Evolutionary conservation across 2,329 filamentous ascomycete species (phyloP).

Genomic region (Trichoderma endophyticum): DNA sequence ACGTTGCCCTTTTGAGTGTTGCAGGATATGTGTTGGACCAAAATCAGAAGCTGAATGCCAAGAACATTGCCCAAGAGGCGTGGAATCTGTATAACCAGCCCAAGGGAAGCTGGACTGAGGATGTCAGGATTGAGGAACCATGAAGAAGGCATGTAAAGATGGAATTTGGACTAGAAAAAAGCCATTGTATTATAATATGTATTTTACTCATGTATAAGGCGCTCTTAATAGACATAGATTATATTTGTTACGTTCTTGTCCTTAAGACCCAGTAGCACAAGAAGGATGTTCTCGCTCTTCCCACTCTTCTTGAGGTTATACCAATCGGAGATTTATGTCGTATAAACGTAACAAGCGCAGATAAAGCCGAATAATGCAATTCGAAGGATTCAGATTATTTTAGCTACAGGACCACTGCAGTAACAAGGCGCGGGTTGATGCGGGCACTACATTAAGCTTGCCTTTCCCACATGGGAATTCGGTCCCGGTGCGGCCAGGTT

Average conservation of each 20-base stretch:
- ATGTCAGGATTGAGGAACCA: slow-evolving; percentile 8
- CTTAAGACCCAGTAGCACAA: too few relatives aligned
- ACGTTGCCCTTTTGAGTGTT: slow-evolving; percentile 46
- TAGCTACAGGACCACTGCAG: not conserved
- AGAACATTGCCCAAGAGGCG: slow-evolving; percentile 22
- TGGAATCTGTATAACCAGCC: slow-evolving; percentile 22
- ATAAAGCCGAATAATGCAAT: not conserved
- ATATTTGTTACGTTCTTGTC: not conserved
- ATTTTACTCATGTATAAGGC: not conserved
- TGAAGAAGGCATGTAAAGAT: not conserved
- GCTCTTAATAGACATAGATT: not conserved
- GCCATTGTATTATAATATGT: not conserved
- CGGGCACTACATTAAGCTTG: not conserved
- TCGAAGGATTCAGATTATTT: not conserved
- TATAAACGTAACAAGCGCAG: not conserved
- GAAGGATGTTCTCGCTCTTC: not conserved
- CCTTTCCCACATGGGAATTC: not conserved
- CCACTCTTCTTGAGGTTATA: too few relatives aligned
- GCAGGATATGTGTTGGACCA: slow-evolving; percentile 33
- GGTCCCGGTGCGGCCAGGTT: not conserved
- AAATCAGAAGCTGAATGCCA: slow-evolving; percentile 19
- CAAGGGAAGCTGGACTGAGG: slow-evolving; percentile 11
- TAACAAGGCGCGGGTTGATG: not conserved
- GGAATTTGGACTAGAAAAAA: not conserved
- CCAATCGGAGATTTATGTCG: not conserved